These are phyloP conservation scores for Bolboschoenoplectus hybrid DNA, from an alignment of 202 grass and related monocot genomes.

Conservation along the genomic window DNA sequence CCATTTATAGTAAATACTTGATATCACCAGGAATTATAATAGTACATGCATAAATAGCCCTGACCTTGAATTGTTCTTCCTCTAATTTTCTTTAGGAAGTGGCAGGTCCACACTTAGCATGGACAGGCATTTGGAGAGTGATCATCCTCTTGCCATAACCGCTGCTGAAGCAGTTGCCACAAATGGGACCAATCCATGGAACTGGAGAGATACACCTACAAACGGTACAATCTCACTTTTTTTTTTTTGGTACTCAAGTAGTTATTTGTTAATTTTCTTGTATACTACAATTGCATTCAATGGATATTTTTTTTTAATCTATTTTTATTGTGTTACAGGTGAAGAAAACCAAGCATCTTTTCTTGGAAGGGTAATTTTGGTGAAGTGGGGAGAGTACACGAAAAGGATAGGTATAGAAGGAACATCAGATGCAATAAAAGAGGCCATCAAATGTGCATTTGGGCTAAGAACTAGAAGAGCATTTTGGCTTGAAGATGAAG, in stretches of 20 bases:
- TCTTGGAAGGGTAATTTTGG: constrained; percentile 82
- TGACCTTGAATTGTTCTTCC: constrained; percentile 7
- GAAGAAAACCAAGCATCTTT: constrained; percentile 66
- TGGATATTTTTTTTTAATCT: background rate
- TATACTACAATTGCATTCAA: background rate
- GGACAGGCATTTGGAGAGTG: constrained; percentile 65
- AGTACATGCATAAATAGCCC: constrained; percentile 3
- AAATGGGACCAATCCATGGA: constrained; percentile 90
- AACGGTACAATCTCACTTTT: constrained; percentile 50
- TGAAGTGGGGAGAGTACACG: constrained; percentile 95
- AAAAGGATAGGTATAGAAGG: constrained; percentile 98
- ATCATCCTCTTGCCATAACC: constrained; percentile 74
- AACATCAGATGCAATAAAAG: constrained; percentile 58
- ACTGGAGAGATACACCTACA: constrained; percentile 90
- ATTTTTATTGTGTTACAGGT: constrained; percentile 42
- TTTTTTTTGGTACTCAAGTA: background rate
- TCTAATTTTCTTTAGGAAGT: constrained; percentile 56
- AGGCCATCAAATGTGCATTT: constrained; percentile 92
- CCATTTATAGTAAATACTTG: constrained; percentile 19
- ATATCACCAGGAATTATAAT: background rate
- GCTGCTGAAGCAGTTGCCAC: constrained; percentile 70
- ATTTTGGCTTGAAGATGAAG: constrained; percentile 99
- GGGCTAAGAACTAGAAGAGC: constrained; percentile 88
- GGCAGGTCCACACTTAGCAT: constrained; percentile 67
- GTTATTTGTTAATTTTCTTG: constrained; percentile 13